A percentile compares a stretch with the other conserved stretches of the same genome.
phyloP scores from a whole-genome alignment of 2,329 filamentous ascomycete species.

The Daldinia sp. region DNA sequence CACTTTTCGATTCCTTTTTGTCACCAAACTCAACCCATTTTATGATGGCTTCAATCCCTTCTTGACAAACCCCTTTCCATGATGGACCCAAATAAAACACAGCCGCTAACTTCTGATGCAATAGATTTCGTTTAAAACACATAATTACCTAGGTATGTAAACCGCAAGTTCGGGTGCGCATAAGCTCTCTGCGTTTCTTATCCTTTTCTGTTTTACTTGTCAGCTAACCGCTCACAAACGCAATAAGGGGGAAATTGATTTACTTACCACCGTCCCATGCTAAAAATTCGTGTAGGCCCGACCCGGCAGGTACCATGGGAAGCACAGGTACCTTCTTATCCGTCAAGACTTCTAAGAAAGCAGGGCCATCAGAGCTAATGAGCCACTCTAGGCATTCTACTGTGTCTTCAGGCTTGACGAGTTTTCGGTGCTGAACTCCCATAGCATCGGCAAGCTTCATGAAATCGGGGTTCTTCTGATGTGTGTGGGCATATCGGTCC shows the following conservation, averaged over 20 bases:
- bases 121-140: slow-evolving; percentile 8
- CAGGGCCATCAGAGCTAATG: slow-evolving; percentile 88
- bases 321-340: slow-evolving; percentile 95
- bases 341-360: slow-evolving; percentile 88
- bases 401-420: slow-evolving; percentile 78
- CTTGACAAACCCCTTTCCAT: slow-evolving; percentile 13
- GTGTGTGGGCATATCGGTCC: slow-evolving; percentile 89
- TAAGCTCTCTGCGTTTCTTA: slow-evolving; percentile 70
- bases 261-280: slow-evolving; percentile 80
- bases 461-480: slow-evolving; percentile 95
- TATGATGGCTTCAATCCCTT: slow-evolving; percentile 2
- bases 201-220: slow-evolving; percentile 66
- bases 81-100: slow-evolving; percentile 26
- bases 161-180: slow-evolving; percentile 68
- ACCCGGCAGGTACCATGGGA: slow-evolving; percentile 93
- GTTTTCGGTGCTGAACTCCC: slow-evolving; percentile 79
- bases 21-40: slow-evolving; percentile 15
- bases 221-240: slow-evolving; percentile 45
- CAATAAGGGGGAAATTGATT: neutral
- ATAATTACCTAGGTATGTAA: slow-evolving; percentile 53
- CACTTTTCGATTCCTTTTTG: slow-evolving; percentile 25
- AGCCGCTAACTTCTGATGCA: slow-evolving; percentile 31
- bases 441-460: slow-evolving; percentile 92
- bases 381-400: slow-evolving; percentile 85
- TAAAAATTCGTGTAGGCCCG: slow-evolving; percentile 90